Percentiles rank a stretch among this genome's conserved stretches.
phyloP scores from a whole-genome alignment of 2,329 filamentous ascomycete species.

The Colletotrichum orchidophilum region DNA sequence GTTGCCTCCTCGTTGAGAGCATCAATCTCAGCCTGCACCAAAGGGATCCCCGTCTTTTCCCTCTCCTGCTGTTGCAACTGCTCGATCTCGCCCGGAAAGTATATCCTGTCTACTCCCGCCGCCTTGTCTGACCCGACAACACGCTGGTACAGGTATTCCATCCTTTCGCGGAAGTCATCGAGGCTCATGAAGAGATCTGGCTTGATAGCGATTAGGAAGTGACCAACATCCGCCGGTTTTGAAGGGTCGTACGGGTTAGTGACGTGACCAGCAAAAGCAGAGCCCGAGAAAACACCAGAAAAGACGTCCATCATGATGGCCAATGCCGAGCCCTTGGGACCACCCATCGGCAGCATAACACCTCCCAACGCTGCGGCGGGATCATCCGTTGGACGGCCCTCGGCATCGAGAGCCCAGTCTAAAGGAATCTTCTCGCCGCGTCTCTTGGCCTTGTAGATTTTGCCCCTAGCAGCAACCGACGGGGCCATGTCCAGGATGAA shows the following conservation, averaged over 20 bases:
- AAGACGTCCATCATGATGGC: conserved; percentile 92
- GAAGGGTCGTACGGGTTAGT: conserved; percentile 80
- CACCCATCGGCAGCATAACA: conserved; percentile 88
- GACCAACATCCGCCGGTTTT: conserved; percentile 75
- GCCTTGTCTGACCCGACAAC: conserved; percentile 65
- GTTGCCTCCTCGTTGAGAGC: conserved; percentile 63
- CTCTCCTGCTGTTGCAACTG: conserved; percentile 62
- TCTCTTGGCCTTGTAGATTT: conserved; percentile 75
- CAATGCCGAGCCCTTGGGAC: conserved; percentile 81
- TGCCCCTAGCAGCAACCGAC: conserved; percentile 74
- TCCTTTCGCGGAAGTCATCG: conserved; percentile 73
- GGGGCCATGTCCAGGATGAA: conserved; percentile 84
- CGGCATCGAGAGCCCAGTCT: conserved; percentile 79
- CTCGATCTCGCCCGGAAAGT: conserved; percentile 71
- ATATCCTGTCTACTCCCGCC: conserved; percentile 65
- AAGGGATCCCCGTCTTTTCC: conserved; percentile 65
- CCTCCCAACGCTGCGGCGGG: conserved; percentile 76
- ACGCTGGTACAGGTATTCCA: conserved; percentile 63
- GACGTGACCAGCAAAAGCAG: conserved; percentile 81
- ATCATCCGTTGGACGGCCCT: conserved; percentile 76
- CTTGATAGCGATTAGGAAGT: conserved; percentile 78
- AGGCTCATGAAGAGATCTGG: conserved; percentile 78
- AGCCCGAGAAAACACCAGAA: conserved; percentile 80
- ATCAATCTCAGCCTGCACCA: conserved; percentile 65
- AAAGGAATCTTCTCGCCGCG: conserved; percentile 74